Base-by-base conservation (phyloP, 495 filamentous ascomycete species). In the Penicillium crystallinum region DNA sequence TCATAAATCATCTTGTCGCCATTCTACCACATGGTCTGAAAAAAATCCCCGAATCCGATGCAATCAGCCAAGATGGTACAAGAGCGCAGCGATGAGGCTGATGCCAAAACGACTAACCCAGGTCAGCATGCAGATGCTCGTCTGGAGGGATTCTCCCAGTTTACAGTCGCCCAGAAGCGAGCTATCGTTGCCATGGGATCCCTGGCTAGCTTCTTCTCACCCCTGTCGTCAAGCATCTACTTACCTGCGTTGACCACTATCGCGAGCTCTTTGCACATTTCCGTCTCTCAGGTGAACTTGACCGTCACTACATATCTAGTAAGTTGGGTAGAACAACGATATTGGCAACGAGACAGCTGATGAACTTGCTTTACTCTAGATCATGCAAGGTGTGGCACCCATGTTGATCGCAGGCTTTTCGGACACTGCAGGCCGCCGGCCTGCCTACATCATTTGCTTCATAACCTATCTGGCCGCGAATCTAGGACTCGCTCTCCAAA, bases 341-440 rank as follows among this genome's bases (percentile, higher is more conserved):
- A 18, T 5, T 23, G 11, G 8, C 17, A 27, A 1, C n/a, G 4
- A 0, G 11, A 42, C 25, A 12, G 19, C 48, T 50, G 19, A 42
- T 3, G 8, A 12, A 2, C 8, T 14, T 49, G 4, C 10, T 14
- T 2, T 17, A 23, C 10, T 12, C 6, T 17, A 73, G 69, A 72
- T 76, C 25, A 57, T 73, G 31, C 73, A 79, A 56, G 77, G 74
- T 9, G 38, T 79, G 2, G 69, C 76, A 9, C 77, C 77, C 4
- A 65, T 64, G 50, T 35, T 77, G 19, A 64, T 73, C 15, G 72
- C 63, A 14, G 61, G 57, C 6, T 68, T 76, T 34, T 62, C 74
- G 1, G 74, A 77, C 40, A 57, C 40, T 9, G 61, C 68, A 7
- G 74, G 74, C 11, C 58, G 71, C 25, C 63, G 74, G 22, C 75